Conservation (phyloP, 2,329 filamentous ascomycete genomes). For the Calonectria pauciramosa region DNA sequence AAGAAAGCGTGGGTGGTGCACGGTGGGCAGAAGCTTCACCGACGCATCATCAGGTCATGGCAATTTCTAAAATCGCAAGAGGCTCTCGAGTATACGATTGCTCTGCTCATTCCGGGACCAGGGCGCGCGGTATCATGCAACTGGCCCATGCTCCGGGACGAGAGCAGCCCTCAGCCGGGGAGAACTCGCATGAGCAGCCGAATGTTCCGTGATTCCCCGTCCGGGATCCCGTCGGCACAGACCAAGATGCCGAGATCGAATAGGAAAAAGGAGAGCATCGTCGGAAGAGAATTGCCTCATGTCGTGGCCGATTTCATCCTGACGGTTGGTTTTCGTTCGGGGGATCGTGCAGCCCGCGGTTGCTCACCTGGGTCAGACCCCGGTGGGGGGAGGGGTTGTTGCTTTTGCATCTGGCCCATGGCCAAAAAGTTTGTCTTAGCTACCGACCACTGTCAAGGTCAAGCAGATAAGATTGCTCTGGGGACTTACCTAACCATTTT, state of each 20-base stretch:
- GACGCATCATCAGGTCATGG: not conserved
- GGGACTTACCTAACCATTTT: not conserved
- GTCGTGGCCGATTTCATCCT: conserved; percentile 1
- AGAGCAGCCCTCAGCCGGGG: not conserved
- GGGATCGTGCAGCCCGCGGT: not conserved
- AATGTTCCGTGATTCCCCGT: not conserved
- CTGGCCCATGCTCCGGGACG: not conserved
- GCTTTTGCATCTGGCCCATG: not conserved
- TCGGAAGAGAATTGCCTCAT: conserved; percentile 4
- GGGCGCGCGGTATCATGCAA: not conserved
- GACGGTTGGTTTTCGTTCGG: not conserved
- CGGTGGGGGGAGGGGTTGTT: not conserved
- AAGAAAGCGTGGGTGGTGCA: not conserved
- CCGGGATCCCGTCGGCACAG: conserved; percentile 8
- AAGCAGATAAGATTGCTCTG: not conserved
- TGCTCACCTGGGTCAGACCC: not conserved
- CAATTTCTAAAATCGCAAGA: not conserved
- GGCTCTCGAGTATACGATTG: not conserved
- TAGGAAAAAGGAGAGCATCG: not conserved
- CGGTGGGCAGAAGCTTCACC: not conserved
- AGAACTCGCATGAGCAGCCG: not conserved
- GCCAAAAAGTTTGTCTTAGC: not conserved
- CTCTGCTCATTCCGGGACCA: not conserved
- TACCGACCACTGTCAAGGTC: not conserved
- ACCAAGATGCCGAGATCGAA: conserved; percentile 11